These are phyloP conservation scores for Fagopyrum tataricum DNA, from an alignment of 148 eudicot species.

Conservation along the genomic window DNA sequence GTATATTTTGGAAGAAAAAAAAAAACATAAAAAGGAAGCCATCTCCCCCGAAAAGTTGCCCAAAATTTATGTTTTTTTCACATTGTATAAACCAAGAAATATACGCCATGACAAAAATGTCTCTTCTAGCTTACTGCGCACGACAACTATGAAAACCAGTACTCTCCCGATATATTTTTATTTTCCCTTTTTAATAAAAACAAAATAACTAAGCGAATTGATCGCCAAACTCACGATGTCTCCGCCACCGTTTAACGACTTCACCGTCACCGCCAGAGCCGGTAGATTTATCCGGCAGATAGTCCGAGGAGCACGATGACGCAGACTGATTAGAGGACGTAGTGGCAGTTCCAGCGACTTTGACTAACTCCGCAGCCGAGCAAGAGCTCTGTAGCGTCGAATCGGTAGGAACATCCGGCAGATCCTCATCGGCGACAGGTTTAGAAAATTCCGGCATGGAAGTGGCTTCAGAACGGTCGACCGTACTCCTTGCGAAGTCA, in stretches of 20 bases:
- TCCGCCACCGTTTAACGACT: conserved; percentile 19
- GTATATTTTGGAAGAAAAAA: not conserved
- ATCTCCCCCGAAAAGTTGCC: conserved; percentile 10
- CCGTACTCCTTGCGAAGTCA: not conserved
- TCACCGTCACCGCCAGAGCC: conserved; percentile 20
- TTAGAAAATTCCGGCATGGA: not conserved
- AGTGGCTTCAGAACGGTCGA: not conserved
- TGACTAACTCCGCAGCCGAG: not conserved
- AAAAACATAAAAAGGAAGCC: not conserved
- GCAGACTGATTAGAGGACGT: conserved; percentile 24
- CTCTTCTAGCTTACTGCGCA: not conserved
- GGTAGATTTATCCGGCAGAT: conserved; percentile 34
- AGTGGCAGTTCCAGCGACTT: conserved; percentile 11
- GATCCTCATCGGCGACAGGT: not conserved
- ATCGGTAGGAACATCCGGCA: not conserved
- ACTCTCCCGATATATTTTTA: not conserved
- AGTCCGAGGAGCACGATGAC: conserved; percentile 69
- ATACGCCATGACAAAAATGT: not conserved
- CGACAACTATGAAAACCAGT: not conserved
- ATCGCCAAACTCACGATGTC: conserved; percentile 51
- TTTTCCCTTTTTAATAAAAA: not conserved
- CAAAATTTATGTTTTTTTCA: conserved; percentile 23
- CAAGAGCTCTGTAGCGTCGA: not conserved
- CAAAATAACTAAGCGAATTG: not conserved
- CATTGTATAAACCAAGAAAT: conserved; percentile 16